These are phyloP conservation scores for Thraustotheca clavata DNA, from an alignment of 352 stramenopile genomes.

Conservation along the genomic window DNA sequence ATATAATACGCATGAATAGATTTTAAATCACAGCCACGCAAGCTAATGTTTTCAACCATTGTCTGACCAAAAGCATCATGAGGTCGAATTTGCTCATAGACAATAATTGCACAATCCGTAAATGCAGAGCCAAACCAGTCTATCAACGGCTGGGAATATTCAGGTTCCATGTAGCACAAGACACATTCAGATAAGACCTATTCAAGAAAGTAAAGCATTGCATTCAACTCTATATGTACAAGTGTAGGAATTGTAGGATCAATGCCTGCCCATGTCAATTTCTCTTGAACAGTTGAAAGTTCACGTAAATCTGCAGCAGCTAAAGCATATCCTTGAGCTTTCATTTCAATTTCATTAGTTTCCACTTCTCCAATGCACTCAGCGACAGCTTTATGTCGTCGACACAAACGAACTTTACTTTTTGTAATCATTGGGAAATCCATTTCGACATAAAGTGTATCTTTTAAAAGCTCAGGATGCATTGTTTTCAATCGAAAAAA, in stretches of 20 bases:
- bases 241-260: constrained; percentile 21
- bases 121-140: constrained; percentile 61
- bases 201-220: constrained; percentile 24
- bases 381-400: constrained; percentile 49
- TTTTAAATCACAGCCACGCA: constrained; percentile 80
- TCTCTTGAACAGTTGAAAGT: constrained; percentile 36
- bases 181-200: constrained; percentile 88
- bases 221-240: not conserved
- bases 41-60: constrained; percentile 88
- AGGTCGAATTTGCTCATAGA: constrained; percentile 89
- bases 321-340: constrained; percentile 65
- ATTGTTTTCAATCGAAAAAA: constrained; percentile 62
- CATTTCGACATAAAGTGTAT: constrained; percentile 58
- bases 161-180: constrained; percentile 87
- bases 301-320: constrained; percentile 69
- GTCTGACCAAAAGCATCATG: constrained; percentile 84
- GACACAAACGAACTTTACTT: constrained; percentile 74
- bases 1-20: constrained; percentile 43
- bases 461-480: constrained; percentile 29
- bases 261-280: constrained; percentile 51
- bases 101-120: constrained; percentile 58
- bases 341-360: constrained; percentile 49
- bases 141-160: constrained; percentile 65
- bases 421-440: constrained; percentile 74
- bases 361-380: constrained; percentile 34